phyloP scores from a whole-genome alignment of 2,329 filamentous ascomycete genomes.

The Fusarium annulatum region DNA sequence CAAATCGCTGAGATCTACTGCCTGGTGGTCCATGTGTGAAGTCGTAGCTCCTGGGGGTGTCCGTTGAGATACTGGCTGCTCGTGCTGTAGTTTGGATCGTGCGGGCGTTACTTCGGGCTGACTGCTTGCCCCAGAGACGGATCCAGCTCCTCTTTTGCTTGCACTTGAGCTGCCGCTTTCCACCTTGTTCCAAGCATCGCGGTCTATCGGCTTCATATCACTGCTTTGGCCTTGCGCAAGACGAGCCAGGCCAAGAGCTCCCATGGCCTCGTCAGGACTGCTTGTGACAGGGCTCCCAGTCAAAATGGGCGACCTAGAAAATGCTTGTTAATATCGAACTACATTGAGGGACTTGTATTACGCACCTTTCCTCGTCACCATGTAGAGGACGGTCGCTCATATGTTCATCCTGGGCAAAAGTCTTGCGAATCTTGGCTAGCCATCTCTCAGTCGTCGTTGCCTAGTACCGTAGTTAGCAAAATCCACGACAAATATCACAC shows the following conservation, averaged over 20 bases:
- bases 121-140: slow-evolving; percentile 23
- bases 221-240: slow-evolving; percentile 35
- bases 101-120: slow-evolving; percentile 39
- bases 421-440: slow-evolving; percentile 53
- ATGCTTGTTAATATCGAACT: slow-evolving; percentile 1
- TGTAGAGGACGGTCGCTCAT: slow-evolving; percentile 42
- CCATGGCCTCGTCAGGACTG: slow-evolving; percentile 37
- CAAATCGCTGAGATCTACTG: slow-evolving; percentile 53
- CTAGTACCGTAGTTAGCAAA: slow-evolving; percentile 34
- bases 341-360: background rate
- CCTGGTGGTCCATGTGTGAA: slow-evolving; percentile 49
- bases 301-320: slow-evolving; percentile 28
- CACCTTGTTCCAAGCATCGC: slow-evolving; percentile 20
- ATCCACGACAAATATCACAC: too few species aligned
- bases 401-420: slow-evolving; percentile 42
- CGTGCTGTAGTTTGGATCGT: slow-evolving; percentile 52
- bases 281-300: slow-evolving; percentile 36
- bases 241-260: slow-evolving; percentile 38
- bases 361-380: slow-evolving; percentile 34
- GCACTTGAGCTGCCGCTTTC: slow-evolving; percentile 29
- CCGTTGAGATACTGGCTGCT: slow-evolving; percentile 48
- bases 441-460: slow-evolving; percentile 54
- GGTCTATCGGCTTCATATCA: slow-evolving; percentile 35
- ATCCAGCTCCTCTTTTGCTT: slow-evolving; percentile 25
- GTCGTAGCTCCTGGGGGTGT: slow-evolving; percentile 33